Evolutionary conservation across 371 early-diverging fungal species (phyloP), one percentile per base, ranked within the genome.

Genomic region (Mortierella sp.): DNA sequence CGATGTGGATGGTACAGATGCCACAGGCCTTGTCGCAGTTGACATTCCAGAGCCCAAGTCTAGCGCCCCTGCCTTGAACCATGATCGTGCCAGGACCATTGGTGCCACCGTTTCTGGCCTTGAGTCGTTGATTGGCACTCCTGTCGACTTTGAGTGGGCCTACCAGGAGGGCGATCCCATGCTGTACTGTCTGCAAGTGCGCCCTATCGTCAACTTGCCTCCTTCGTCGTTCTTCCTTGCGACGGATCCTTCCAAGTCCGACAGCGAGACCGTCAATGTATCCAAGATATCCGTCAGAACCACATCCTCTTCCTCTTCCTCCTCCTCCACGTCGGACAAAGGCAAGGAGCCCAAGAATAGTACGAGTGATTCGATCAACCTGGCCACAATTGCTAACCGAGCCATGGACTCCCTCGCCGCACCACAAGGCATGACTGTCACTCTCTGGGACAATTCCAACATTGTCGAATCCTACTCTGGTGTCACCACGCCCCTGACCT

Each of bases 381-480:
- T 74, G 16, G 28, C 76, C 16, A 63, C 69, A 8, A 74, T 74
- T 31, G 76, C 76, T 47, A 39, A 37, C 14, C 63, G 64, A 2
- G 76, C 76, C 8, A 47, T 74, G 19, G 76, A 74, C 17, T 27
- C 69, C 12, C 29, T 74, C 5, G 64, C 57, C 24, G 67, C 74
- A 27, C 76, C 76, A 16, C 76, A 74, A 44, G 76, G 76, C n/a
- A 74, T 74, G 68, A 74, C 60, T 25, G 58, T 74, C 50, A 74
- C 76, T 3, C 60, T 74, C 2, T 74, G 76, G 76, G 76, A 74
- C 24, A 74, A 74, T 47, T 74, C 76, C 24, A 74, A 74, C 50
- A 74, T 74, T 64, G 76, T 74, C 39, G 76, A 74, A 49, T 74
- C 76, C 41, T 74, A 74, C 65, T 74, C 76, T 7, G 76, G 76